phyloP scores from a whole-genome alignment of 164 flowering plant species.

The Protea cynaroides region DNA sequence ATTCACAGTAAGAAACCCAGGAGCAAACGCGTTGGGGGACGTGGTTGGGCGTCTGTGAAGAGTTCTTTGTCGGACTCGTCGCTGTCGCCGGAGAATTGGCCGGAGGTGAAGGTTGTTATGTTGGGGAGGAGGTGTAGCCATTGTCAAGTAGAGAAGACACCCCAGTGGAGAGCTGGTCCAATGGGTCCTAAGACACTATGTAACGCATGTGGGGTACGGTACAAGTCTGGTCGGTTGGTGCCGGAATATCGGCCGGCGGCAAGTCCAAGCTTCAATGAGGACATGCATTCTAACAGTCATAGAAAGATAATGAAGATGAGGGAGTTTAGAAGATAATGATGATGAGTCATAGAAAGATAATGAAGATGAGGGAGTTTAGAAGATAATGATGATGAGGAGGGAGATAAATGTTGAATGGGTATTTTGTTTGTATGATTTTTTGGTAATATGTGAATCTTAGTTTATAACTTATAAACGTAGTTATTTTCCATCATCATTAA shows the following conservation, averaged over 20 bases:
- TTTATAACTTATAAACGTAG: too few relatives aligned
- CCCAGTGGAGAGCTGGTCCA: conserved; percentile 27
- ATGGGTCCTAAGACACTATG: conserved; percentile 22
- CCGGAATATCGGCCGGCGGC: conserved; percentile 21
- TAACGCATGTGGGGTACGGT: conserved; percentile 26
- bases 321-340: too few relatives aligned
- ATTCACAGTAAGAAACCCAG: neutral
- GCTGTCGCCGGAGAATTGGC: too few relatives aligned
- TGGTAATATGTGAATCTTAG: too few relatives aligned
- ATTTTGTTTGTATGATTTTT: too few relatives aligned
- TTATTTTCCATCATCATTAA: too few relatives aligned
- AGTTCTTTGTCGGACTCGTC: neutral
- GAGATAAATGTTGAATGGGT: too few relatives aligned
- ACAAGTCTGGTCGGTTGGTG: conserved; percentile 17
- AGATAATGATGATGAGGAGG: too few relatives aligned
- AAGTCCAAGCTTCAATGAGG: conserved; percentile 16
- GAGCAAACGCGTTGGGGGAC: neutral
- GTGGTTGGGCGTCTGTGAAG: neutral
- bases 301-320: conserved; percentile 7
- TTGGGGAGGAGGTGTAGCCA: conserved; percentile 8
- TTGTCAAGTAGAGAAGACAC: conserved; percentile 16
- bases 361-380: conserved; percentile 2
- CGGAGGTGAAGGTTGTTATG: too few relatives aligned
- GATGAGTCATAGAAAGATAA: conserved; percentile 4
- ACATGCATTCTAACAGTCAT: conserved; percentile 4